Evolutionary conservation across 805 yeast species (phyloP), one percentile per base, ranked within the genome.

Genomic region (Teunomyces pallodes): DNA sequence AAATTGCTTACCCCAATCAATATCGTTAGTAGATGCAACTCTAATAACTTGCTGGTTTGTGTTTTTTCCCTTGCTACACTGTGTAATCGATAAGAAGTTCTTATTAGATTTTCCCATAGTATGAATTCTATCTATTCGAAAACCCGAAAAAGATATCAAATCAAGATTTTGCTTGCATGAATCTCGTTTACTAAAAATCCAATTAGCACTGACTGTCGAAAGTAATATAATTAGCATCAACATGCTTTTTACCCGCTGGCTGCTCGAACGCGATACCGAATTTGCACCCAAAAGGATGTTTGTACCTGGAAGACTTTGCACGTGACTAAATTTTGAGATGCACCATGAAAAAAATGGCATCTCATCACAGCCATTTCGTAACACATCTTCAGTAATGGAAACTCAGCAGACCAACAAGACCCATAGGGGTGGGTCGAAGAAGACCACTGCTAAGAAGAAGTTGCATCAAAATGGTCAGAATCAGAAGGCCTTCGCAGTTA

Each of bases 401-500:
- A 43, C 56, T 17, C 71, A 72, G 47, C 95, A 87, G 74, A 62
- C 82, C 39, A 89, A 92, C 67, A 91, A 88, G 73, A 76, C 90
- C 48, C 98, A 92, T 63, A 77, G 97, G 55, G 85, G 75, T 13
- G 49, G 47, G 28, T 56, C 69, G 39, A 62, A 58, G 42, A 69
- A 62, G 51, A 78, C 76, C 32, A 74, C 90, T 2, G 88, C 90
- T 43, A 91, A 90, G 75, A 84, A 88, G 78, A 89, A 90, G 73
- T 75, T 90, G 54, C 96, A 89, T 58, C 83, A 87, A 43, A 90
- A 89, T 64, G 97, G 97, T 20, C 72, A 66, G 46, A 73, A 73
- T 52, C 67, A 61, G 20, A 73, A 73, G 54, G 77, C 77, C 2
- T 73, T 73, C 57, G 77, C 76, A 5, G 75, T 72, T 14, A 60